Evolutionary conservation across 768 basidiomycete genomes (phyloP), one percentile per base, ranked within the genome.

Genomic region (Rhizopogon sp.): DNA sequence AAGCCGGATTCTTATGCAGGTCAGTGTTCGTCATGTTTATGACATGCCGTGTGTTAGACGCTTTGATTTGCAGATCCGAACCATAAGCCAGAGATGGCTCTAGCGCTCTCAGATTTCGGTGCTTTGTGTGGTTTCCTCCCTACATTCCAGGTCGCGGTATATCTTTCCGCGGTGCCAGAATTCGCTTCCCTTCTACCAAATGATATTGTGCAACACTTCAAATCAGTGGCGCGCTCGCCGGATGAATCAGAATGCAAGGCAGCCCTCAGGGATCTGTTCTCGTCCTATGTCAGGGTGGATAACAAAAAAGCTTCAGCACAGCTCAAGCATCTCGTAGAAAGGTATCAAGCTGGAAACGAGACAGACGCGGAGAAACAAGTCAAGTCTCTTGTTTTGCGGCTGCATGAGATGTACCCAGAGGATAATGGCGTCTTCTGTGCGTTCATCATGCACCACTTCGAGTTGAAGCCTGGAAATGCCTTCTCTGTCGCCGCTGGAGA

Each of bases 81-180:
- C 62, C 79, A 82, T 69, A 83, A 82, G 67, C 80, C 81, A 43
- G 81, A 82, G 62, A 83, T 83, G 74, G 81, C 79, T 22, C 72
- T 84, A 33, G 55, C 50, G 76, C 70, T 74, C 59, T 81, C 76
- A 53, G 73, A 67, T 56, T 79, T 77, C 72, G 58, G 28, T 5
- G 56, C n/a, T 25, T 63, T 69, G 43, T 70, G 45, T 13, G 61
- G 57, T 11, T 55, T 56, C 39, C 22, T 54, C 37, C 43, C 55
- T 3, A 29, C 29, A 29, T 49, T 39, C 8, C 40, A 54, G 16
- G 33, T 56, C 16, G n/a, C 51, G 0, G 9, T n/a, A 9, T 56
- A 53, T 11, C 52, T 56, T 20, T 39, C 53, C 6, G 14, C 16
- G 13, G 52, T 45, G 17, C 55, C 55, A 14, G 55, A 56, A 20